Conservation (phyloP, 768 basidiomycete genomes). For the Pulveroboletus sp. region DNA sequence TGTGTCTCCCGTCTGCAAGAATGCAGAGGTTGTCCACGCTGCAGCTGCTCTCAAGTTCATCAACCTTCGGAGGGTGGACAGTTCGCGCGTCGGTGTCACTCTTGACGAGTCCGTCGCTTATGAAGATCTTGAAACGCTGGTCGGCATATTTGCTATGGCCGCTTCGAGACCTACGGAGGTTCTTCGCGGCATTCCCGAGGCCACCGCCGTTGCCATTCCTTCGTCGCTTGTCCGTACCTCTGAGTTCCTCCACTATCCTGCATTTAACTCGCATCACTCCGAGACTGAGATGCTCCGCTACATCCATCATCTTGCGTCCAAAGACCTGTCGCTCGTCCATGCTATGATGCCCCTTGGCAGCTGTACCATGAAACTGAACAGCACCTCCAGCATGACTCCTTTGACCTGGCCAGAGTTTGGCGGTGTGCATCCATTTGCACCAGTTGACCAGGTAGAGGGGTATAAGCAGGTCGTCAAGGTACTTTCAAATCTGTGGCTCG, state of each 20-base stretch:
- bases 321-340: conserved; percentile 92
- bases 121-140: conserved; percentile 66
- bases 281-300: conserved; percentile 99
- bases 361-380: conserved; percentile 98
- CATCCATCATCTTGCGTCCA: conserved; percentile 87
- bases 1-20: conserved; percentile 53
- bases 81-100: conserved; percentile 75
- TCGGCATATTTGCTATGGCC: conserved; percentile 77
- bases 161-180: conserved; percentile 46
- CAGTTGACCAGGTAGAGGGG: conserved; percentile 82
- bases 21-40: conserved; percentile 61
- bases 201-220: conserved; percentile 45
- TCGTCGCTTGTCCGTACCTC: conserved; percentile 54
- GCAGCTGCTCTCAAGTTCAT: conserved; percentile 61
- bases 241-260: conserved; percentile 74
- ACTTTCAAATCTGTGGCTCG: background rate
- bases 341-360: conserved; percentile 95
- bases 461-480: conserved; percentile 81
- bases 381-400: conserved; percentile 96
- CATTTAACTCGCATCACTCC: conserved; percentile 95
- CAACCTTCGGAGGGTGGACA: conserved; percentile 79
- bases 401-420: conserved; percentile 93
- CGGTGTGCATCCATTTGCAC: conserved; percentile 88
- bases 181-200: conserved; percentile 44
- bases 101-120: conserved; percentile 87